Evolutionary conservation across 257 asterid genomes (phyloP), one percentile per base, ranked within the genome.

Genomic region (Solanum tarijense): DNA sequence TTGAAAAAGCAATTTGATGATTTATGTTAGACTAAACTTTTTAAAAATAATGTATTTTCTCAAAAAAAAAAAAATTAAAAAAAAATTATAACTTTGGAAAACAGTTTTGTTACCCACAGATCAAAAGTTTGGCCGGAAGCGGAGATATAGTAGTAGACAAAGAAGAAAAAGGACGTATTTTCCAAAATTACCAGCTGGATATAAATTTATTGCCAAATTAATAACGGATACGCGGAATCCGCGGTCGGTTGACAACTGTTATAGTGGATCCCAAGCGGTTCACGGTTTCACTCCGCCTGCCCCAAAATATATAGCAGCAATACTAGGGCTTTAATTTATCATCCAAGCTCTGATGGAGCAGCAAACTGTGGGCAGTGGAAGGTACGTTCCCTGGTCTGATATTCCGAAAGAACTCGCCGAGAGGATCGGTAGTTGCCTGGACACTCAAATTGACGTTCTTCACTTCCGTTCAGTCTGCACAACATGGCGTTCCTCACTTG

Each of bases 381-480:
- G 20, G 13, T 29, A 27, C 65, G 20, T 43, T 14, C 66, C 83
- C 6, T 68, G 88, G 88, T 43, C 83, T 4, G 88, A 85, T 85
- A 65, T 69, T 85, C 88, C 88, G 0, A 85, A 43, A 16, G 88
- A 85, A 25, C 66, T 85, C 36, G 16, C 55, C 2, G 35, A 39
- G 75, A 85, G 36, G 87, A 68, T 85, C 8, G 81, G 82, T 39
- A 8, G 32, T 18, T 69, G 12, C 79, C 83, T 85, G 23, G 65
- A 85, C 16, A 69, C 83, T 9, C 9, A 9, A 25, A 69, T 69
- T 85, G 87, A 85, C 36, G 38, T 35, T 5, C 66, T 43, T 32
- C 82, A 29, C n/a, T 27, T 85, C 38, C 88, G 88, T 68, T 32
- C 88, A 25, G 88, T 85, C 20, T 69, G 88, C 43, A 69, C 88